Evolutionary conservation across 768 basidiomycete genomes (phyloP).

Genomic region (Phaeotremella skinneri): DNA sequence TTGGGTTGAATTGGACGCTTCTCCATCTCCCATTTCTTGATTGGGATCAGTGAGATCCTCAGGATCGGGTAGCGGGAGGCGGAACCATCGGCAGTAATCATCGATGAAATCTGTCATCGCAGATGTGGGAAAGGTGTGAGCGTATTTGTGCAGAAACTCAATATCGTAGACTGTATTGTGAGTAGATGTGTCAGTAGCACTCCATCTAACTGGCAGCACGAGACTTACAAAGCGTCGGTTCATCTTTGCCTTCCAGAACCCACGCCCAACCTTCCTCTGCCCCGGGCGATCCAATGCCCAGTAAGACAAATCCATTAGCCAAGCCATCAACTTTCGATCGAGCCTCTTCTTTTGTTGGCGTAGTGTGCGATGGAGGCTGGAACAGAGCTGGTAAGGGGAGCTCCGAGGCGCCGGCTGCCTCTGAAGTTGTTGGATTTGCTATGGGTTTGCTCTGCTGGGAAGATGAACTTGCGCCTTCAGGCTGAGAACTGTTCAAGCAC

Average conservation of each 20-base stretch:
- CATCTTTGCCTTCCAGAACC: slow-evolving; percentile 71
- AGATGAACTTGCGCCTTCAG: neutral
- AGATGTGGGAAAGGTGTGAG: slow-evolving; percentile 64
- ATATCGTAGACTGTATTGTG: slow-evolving; percentile 57
- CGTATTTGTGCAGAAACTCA: slow-evolving; percentile 61
- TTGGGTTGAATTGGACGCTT: neutral
- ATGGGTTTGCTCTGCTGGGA: slow-evolving; percentile 47
- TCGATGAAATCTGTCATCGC: slow-evolving; percentile 61
- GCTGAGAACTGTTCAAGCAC: slow-evolving; percentile 1
- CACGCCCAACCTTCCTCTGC: slow-evolving; percentile 81
- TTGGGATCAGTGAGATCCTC: slow-evolving; percentile 55
- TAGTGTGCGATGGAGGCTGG: slow-evolving; percentile 55
- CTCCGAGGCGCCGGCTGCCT: slow-evolving; percentile 46
- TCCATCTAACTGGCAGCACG: neutral
- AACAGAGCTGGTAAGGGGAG: slow-evolving; percentile 25
- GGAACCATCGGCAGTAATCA: slow-evolving; percentile 68
- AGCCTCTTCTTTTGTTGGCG: slow-evolving; percentile 51
- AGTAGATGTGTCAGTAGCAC: slow-evolving; percentile 2
- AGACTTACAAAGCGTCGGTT: slow-evolving; percentile 63
- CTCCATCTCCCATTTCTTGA: slow-evolving; percentile 1
- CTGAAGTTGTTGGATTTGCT: slow-evolving; percentile 49
- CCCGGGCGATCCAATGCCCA: slow-evolving; percentile 59
- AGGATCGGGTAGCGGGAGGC: slow-evolving; percentile 53
- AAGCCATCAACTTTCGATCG: slow-evolving; percentile 69
- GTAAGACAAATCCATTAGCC: slow-evolving; percentile 69